A percentile compares a stretch with the other conserved stretches of the same genome.
phyloP scores from a whole-genome alignment of 139 green algal genomes.

The Limnomonas spitsbergensis region DNA sequence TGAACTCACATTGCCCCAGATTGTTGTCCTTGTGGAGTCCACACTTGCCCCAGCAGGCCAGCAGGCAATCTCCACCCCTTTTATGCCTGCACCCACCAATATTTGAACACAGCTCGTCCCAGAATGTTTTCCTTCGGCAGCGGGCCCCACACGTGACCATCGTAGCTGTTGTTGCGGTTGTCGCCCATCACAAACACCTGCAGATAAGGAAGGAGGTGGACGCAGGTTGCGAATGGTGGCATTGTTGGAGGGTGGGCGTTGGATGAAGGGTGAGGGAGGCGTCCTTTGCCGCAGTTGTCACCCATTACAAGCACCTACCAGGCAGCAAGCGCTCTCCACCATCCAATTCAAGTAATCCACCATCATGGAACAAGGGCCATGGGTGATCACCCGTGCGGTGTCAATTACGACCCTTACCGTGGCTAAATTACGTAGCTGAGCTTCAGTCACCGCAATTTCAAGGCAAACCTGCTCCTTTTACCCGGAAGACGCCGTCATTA shows the following conservation, averaged over 20 bases:
- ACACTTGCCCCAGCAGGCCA: background rate
- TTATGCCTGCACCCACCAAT: slow-evolving; percentile 65
- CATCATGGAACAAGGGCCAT: too few relatives aligned
- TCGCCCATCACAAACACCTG: slow-evolving; percentile 97
- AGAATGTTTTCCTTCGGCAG: slow-evolving; percentile 85
- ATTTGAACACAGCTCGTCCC: slow-evolving; percentile 82
- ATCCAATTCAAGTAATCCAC: background rate
- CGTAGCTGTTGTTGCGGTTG: slow-evolving; percentile 99
- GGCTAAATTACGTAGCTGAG: too few relatives aligned
- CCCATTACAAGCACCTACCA: slow-evolving; percentile 92
- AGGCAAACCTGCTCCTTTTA: too few relatives aligned
- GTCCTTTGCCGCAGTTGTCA: slow-evolving; percentile 99
- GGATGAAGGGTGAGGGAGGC: too few relatives aligned
- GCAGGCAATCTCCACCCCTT: background rate
- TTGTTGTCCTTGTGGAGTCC: too few relatives aligned
- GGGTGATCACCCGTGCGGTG: too few relatives aligned
- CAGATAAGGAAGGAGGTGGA: background rate
- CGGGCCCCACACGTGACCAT: slow-evolving; percentile 95
- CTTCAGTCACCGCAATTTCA: too few relatives aligned
- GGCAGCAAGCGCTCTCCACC: background rate
- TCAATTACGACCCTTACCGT: too few relatives aligned
- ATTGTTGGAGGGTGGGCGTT: slow-evolving; percentile 72
- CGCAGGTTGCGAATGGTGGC: too few relatives aligned
- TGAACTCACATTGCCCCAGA: too few relatives aligned
- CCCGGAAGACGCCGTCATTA: too few relatives aligned